A percentile compares a stretch with the other conserved stretches of the same genome.
Conservation (phyloP, 225 moss, liverwort and hornwort genomes). For the Polytrichum commune region DNA sequence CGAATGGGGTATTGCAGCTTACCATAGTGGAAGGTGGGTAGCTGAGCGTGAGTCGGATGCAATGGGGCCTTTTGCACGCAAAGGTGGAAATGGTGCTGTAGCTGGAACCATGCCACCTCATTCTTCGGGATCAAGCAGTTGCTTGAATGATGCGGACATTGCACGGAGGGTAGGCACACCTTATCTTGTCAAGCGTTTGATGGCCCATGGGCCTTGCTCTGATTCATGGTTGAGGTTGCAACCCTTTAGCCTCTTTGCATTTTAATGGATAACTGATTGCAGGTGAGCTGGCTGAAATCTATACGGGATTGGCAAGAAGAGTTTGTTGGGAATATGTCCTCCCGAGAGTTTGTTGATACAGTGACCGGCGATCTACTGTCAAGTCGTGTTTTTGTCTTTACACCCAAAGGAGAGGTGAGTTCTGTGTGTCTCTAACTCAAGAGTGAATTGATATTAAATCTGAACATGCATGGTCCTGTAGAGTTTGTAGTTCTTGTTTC, state of each 20-base stretch:
- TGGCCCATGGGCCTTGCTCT: neutral
- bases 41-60: constrained; percentile 54
- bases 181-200: neutral
- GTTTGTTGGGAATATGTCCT: constrained; percentile 99
- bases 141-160: constrained; percentile 91
- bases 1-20: constrained; percentile 94
- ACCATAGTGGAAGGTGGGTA: constrained; percentile 80
- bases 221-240: neutral
- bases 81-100: constrained; percentile 61
- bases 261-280: constrained; percentile 13
- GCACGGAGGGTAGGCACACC: constrained; percentile 74
- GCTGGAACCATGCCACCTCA: constrained; percentile 44
- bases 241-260: too few species aligned
- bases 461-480: too few species aligned
- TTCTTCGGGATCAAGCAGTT: constrained; percentile 44
- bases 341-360: constrained; percentile 96
- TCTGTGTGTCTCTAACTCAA: neutral
- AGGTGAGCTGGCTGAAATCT: constrained; percentile 99
- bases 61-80: constrained; percentile 54
- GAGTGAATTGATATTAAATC: too few species aligned
- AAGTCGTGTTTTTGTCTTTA: constrained; percentile 98
- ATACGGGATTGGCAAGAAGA: constrained; percentile 99
- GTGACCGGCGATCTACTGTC: constrained; percentile 96
- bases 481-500: too few species aligned
- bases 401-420: constrained; percentile 90